Percentiles rank a stretch among this genome's conserved stretches.
Evolutionary conservation across 2,329 filamentous ascomycete genomes (phyloP).

Genomic region (Hypoxylon sp.): DNA sequence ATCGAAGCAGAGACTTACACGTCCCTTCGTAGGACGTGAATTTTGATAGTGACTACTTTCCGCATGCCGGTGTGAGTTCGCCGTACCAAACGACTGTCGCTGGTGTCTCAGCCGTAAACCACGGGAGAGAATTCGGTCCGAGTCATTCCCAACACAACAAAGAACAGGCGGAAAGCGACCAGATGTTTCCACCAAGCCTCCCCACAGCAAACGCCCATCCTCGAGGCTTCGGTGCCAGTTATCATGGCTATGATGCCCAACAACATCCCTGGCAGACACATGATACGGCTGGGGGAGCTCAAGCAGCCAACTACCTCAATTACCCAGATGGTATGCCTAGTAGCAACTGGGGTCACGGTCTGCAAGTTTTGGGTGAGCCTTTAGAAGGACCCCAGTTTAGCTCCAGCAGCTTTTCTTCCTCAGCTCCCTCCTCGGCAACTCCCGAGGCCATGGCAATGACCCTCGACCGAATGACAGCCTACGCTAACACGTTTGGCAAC

Average conservation of each 20-base stretch:
- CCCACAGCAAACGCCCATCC: constrained; percentile 45
- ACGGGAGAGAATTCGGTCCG: constrained; percentile 46
- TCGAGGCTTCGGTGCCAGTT: constrained; percentile 37
- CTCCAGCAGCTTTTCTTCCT: constrained; percentile 47
- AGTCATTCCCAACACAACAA: constrained; percentile 49
- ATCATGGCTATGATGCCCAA: constrained; percentile 40
- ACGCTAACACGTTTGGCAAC: background rate
- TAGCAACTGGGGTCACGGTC: constrained; percentile 23
- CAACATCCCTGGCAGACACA: constrained; percentile 41
- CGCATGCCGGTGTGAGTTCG: constrained; percentile 34
- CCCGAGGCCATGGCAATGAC: constrained; percentile 48
- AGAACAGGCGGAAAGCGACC: constrained; percentile 46
- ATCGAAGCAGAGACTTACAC: constrained; percentile 36
- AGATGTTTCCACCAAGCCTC: constrained; percentile 42
- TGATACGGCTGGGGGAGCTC: constrained; percentile 26
- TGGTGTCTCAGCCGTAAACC: constrained; percentile 48
- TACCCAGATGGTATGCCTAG: constrained; percentile 21
- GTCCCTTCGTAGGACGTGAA: constrained; percentile 41
- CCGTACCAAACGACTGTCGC: constrained; percentile 47
- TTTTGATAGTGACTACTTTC: constrained; percentile 35
- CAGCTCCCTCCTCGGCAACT: constrained; percentile 42
- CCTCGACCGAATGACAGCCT: constrained; percentile 30
- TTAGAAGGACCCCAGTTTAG: constrained; percentile 37
- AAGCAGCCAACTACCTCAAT: constrained; percentile 29
- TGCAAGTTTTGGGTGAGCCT: constrained; percentile 45